These are phyloP conservation scores for Arachis stenosperma DNA, from an alignment of 306 rosid species.

Conservation along the genomic window DNA sequence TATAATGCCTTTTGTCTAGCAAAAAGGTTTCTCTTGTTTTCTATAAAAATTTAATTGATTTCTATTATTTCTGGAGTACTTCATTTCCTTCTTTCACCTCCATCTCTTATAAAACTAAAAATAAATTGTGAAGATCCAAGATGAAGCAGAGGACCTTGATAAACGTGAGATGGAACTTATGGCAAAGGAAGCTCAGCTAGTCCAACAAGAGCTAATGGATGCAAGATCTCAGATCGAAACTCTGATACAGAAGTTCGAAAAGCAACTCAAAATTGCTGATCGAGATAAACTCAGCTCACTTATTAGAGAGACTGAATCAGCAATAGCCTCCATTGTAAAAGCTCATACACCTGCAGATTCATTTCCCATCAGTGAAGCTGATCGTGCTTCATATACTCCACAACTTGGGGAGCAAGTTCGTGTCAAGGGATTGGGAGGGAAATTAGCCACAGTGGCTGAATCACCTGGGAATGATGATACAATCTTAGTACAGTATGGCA, in stretches of 20 bases:
- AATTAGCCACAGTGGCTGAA: conserved; percentile 79
- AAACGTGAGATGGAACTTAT: conserved; percentile 65
- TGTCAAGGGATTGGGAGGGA: conserved; percentile 69
- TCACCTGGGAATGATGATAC: conserved; percentile 61
- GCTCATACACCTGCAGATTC: conserved; percentile 51
- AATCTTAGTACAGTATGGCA: conserved; percentile 82
- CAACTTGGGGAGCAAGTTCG: conserved; percentile 76
- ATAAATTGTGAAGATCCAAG: conserved; percentile 61
- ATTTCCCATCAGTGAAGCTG: conserved; percentile 45
- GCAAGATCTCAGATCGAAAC: conserved; percentile 71
- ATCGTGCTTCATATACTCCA: conserved; percentile 56
- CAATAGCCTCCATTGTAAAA: conserved; percentile 69
- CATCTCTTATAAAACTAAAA: neutral
- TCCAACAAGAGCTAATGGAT: conserved; percentile 60
- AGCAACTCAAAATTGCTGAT: conserved; percentile 54
- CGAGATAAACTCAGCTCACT: conserved; percentile 59
- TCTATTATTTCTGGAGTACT: conserved; percentile 26
- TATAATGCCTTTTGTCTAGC: conserved; percentile 14
- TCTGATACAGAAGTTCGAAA: conserved; percentile 67
- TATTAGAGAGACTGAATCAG: conserved; percentile 75
- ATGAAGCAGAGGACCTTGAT: conserved; percentile 87
- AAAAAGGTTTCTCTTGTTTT: conserved; percentile 11
- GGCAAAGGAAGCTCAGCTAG: conserved; percentile 64
- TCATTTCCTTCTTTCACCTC: conserved; percentile 15
- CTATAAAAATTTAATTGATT: conserved; percentile 1